Evolutionary conservation across 768 basidiomycete genomes (phyloP).

Genomic region (Tephrocybe sp.): DNA sequence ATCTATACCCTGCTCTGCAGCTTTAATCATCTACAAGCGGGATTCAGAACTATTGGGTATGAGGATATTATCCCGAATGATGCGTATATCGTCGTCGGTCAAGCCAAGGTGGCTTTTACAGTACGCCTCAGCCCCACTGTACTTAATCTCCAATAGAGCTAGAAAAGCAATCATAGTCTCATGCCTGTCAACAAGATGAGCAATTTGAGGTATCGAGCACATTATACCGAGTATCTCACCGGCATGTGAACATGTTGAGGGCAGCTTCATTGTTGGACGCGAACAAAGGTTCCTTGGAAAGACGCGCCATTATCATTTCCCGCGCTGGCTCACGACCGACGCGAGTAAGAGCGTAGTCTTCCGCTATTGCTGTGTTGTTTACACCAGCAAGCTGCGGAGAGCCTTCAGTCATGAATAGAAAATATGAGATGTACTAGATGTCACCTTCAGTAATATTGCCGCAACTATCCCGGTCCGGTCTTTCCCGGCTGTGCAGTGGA

Average conservation of each 20-base stretch:
- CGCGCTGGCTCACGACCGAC: conserved; percentile 80
- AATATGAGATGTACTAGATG: conserved; percentile 1
- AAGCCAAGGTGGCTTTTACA: conserved; percentile 55
- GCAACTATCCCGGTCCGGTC: conserved; percentile 80
- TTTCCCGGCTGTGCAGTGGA: conserved; percentile 87
- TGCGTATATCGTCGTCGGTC: conserved; percentile 59
- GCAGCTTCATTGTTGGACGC: conserved; percentile 73
- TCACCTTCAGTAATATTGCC: conserved; percentile 69
- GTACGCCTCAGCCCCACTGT: conserved; percentile 70
- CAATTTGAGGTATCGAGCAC: background rate
- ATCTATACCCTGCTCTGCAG: conserved; percentile 11
- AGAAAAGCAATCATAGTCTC: conserved; percentile 81
- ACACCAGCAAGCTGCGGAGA: conserved; percentile 67
- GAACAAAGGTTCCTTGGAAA: conserved; percentile 72
- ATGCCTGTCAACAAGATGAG: conserved; percentile 37
- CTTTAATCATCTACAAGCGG: conserved; percentile 1
- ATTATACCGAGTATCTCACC: conserved; percentile 40
- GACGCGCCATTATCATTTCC: conserved; percentile 64
- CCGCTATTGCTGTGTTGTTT: conserved; percentile 59
- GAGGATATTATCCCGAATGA: conserved; percentile 59
- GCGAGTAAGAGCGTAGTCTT: conserved; percentile 76
- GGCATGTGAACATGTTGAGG: conserved; percentile 81
- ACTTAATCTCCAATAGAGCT: conserved; percentile 56
- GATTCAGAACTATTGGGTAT: conserved; percentile 24
- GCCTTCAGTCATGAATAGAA: background rate